Conservation (phyloP, 2,329 filamentous ascomycete genomes). For the Madurella mycetomatis region DNA sequence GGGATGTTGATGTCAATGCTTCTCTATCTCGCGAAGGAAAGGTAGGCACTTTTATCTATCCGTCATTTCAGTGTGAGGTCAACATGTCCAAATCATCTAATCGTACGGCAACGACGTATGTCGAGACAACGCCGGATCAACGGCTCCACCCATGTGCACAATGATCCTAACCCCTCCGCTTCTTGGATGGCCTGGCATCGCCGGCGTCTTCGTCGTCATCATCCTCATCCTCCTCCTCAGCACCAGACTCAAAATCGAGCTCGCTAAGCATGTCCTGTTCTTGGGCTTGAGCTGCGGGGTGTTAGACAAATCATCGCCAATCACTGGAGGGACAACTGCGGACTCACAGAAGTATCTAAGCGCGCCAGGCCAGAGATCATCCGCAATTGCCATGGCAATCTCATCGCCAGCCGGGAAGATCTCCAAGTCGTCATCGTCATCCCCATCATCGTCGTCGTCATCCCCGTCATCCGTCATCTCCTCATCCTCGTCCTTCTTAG, state of each 20-base stretch:
- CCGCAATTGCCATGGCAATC: conserved; percentile 71
- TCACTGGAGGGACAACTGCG: conserved; percentile 12
- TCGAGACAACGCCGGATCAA: not conserved
- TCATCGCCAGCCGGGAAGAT: conserved; percentile 87
- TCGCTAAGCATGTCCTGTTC: conserved; percentile 65
- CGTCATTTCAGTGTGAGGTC: conserved; percentile 7
- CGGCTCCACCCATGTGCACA: conserved; percentile 23
- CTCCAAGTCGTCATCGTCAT: conserved; percentile 67
- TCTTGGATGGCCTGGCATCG: conserved; percentile 37
- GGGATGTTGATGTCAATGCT: not conserved
- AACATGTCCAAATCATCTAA: conserved; percentile 7
- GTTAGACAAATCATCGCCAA: conserved; percentile 32
- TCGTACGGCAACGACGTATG: not conserved
- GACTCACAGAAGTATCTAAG: conserved; percentile 86
- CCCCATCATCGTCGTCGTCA: conserved; percentile 56
- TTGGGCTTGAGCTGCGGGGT: conserved; percentile 58
- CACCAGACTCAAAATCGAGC: conserved; percentile 62
- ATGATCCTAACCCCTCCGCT: conserved; percentile 31
- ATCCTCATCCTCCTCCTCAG: conserved; percentile 53
- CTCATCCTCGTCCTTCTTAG: conserved; percentile 44
- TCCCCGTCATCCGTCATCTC: conserved; percentile 50
- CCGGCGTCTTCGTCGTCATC: conserved; percentile 38
- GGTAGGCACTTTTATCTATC: conserved; percentile 20
- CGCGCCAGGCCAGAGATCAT: conserved; percentile 85
- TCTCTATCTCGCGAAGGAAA: not conserved